These are phyloP conservation scores for Aspergillus pseudoterreus DNA, from an alignment of 2,329 filamentous ascomycete genomes.

Conservation along the genomic window DNA sequence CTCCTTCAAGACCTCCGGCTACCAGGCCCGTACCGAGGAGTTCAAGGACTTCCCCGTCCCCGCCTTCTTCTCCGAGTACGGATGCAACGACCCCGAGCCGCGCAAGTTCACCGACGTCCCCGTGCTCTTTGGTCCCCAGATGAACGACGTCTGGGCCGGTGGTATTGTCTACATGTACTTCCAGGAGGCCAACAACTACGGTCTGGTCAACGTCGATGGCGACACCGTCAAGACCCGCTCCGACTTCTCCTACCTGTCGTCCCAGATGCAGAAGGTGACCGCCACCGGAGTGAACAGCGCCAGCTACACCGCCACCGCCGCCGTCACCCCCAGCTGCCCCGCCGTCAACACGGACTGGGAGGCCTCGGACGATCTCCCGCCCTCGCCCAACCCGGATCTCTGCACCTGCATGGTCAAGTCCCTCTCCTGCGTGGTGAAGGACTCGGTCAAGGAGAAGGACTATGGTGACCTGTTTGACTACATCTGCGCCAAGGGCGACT, in stretches of 20 bases:
- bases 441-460: slow-evolving; percentile 53
- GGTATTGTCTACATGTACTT: slow-evolving; percentile 99
- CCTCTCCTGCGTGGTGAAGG: slow-evolving; percentile 65
- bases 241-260: slow-evolving; percentile 72
- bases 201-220: slow-evolving; percentile 59
- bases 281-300: slow-evolving; percentile 64
- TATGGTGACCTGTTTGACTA: slow-evolving; percentile 62
- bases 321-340: slow-evolving; percentile 67
- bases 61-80: slow-evolving; percentile 98
- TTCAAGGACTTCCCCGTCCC: slow-evolving; percentile 88
- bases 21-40: slow-evolving; percentile 76
- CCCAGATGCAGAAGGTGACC: slow-evolving; percentile 63
- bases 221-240: slow-evolving; percentile 61
- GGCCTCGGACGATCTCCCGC: slow-evolving; percentile 68
- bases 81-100: slow-evolving; percentile 73
- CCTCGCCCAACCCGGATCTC: slow-evolving; percentile 70
- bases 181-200: slow-evolving; percentile 86
- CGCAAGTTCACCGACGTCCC: slow-evolving; percentile 83
- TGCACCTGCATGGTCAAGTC: slow-evolving; percentile 82
- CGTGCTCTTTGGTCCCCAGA: slow-evolving; percentile 73
- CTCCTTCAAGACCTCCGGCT: slow-evolving; percentile 71
- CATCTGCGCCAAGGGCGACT: slow-evolving; percentile 38
- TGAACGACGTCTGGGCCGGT: slow-evolving; percentile 86
- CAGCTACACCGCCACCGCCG: slow-evolving; percentile 72
- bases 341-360: slow-evolving; percentile 62